Evolutionary conservation across 148 eudicot genomes (phyloP).

Genomic region (Diospyros kaki): DNA sequence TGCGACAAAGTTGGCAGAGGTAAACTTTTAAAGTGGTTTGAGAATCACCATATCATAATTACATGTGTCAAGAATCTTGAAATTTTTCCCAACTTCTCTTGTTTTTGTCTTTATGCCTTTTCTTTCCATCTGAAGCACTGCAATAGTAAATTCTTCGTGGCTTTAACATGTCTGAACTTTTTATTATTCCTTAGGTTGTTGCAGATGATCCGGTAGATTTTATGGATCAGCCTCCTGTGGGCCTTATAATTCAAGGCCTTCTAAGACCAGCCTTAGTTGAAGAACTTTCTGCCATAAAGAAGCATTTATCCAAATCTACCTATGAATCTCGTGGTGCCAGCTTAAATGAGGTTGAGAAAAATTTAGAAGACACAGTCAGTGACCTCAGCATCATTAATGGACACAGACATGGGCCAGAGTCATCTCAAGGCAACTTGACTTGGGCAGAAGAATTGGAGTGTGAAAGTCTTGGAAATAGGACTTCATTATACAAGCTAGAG

Average conservation of each 20-base stretch:
- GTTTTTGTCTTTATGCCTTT: no score
- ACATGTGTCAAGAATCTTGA: no score
- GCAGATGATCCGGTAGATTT: conserved; percentile 73
- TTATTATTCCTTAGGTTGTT: conserved; percentile 39
- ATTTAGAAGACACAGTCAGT: conserved; percentile 35
- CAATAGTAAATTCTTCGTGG: no score
- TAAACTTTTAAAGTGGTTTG: conserved; percentile 10
- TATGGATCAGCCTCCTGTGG: conserved; percentile 88
- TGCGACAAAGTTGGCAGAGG: conserved; percentile 78
- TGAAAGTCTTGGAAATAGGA: conserved; percentile 49
- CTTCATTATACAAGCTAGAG: conserved; percentile 90
- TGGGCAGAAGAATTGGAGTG: conserved; percentile 57
- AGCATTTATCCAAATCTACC: conserved; percentile 31
- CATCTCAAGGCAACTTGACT: conserved; percentile 43
- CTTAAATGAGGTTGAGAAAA: conserved; percentile 24
- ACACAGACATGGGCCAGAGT: conserved; percentile 36
- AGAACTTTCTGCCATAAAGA: conserved; percentile 69
- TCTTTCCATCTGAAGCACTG: no score
- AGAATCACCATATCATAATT: no score
- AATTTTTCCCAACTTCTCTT: no score
- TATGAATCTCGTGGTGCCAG: conserved; percentile 27
- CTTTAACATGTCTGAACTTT: conserved; percentile 2
- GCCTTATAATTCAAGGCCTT: conserved; percentile 80
- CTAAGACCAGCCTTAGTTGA: conserved; percentile 81
- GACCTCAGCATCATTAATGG: conserved; percentile 55